Evolutionary conservation across 345 rosid species (phyloP).

Genomic region (Lenwebbia sp.): DNA sequence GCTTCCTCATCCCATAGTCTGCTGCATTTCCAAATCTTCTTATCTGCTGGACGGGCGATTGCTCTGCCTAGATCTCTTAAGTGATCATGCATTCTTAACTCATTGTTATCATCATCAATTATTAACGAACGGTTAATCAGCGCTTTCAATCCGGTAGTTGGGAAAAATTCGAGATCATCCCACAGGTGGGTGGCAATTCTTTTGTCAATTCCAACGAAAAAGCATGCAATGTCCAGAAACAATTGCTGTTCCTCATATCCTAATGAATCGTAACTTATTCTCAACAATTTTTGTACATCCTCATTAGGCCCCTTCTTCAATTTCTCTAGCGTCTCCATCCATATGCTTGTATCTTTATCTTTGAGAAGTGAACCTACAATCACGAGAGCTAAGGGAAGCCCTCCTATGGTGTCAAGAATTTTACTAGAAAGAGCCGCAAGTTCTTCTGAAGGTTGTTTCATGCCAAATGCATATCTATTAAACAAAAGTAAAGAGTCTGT

Average conservation of each 20-base stretch:
- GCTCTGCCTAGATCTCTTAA: neutral
- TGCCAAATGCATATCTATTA: accelerated
- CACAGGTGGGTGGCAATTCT: neutral
- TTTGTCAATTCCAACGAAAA: neutral
- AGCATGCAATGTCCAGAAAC: neutral
- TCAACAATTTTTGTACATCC: neutral
- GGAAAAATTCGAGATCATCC: neutral
- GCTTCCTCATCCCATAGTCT: neutral
- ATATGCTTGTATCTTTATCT: accelerated
- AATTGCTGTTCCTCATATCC: neutral
- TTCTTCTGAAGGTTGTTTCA: accelerated
- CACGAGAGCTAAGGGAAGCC: neutral
- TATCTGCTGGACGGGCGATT: accelerated
- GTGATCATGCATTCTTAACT: neutral
- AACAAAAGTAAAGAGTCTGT: accelerated
- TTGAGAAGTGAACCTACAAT: neutral
- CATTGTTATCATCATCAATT: neutral
- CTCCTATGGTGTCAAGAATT: neutral
- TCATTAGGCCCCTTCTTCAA: neutral
- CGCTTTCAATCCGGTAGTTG: accelerated
- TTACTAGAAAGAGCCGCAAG: accelerated
- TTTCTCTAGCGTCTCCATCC: accelerated
- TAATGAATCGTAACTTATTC: neutral
- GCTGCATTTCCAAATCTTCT: accelerated
- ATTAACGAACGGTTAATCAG: neutral